phyloP scores from a whole-genome alignment of 108 stramenopile genomes.

The Skeletonema costatum region DNA sequence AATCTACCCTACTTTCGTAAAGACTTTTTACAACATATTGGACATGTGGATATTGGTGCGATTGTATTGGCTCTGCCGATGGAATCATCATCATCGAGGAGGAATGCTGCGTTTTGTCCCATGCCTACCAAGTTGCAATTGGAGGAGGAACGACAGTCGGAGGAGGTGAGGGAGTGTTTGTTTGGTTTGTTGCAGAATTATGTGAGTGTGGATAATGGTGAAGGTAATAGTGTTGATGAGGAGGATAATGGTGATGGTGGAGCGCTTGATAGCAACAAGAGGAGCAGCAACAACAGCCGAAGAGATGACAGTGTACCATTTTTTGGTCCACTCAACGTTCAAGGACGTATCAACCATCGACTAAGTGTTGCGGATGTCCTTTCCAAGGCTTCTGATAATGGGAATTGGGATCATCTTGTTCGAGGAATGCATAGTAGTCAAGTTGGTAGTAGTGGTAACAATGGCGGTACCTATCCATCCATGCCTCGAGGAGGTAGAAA shows the following conservation, averaged over 20 bases:
- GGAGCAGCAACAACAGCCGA: not conserved
- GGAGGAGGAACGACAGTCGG: conserved; percentile 11
- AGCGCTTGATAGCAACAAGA: not conserved
- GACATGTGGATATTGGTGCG: conserved; percentile 27
- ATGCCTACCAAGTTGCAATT: conserved; percentile 17
- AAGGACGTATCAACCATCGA: conserved; percentile 14
- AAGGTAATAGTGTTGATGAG: not conserved
- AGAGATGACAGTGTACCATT: not conserved
- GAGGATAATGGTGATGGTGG: not conserved
- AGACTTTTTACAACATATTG: conserved; percentile 21
- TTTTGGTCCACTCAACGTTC: conserved; percentile 14
- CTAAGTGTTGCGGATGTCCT: conserved; percentile 21
- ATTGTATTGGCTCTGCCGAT: conserved; percentile 25
- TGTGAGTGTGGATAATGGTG: not conserved
- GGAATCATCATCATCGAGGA: not conserved
- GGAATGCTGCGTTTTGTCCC: conserved; percentile 10
- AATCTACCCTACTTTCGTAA: conserved; percentile 23
- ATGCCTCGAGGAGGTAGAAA: not conserved
- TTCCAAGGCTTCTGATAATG: conserved; percentile 10
- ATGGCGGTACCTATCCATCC: not conserved
- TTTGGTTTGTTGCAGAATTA: conserved; percentile 29
- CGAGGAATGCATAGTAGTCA: conserved; percentile 4
- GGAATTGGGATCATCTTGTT: conserved; percentile 23
- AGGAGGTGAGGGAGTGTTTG: conserved; percentile 7
- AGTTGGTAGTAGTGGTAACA: not conserved